Evolutionary conservation across 352 stramenopile species (phyloP).

Genomic region (Pythium vanterpoolii): DNA sequence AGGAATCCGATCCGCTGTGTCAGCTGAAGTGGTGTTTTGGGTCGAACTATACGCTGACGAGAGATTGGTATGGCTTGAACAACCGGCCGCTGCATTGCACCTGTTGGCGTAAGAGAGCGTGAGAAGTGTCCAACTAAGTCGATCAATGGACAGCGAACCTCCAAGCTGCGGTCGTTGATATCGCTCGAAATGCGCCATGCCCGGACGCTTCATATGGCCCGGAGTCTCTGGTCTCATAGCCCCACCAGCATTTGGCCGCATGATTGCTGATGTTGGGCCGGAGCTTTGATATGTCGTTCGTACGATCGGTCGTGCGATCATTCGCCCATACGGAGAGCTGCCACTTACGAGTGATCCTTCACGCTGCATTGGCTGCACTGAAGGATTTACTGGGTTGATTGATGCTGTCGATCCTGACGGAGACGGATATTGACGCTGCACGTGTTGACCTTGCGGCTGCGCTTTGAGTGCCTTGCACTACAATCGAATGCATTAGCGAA

Average conservation of each 20-base stretch:
- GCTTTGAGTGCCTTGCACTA: constrained; percentile 74
- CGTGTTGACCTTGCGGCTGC: constrained; percentile 28
- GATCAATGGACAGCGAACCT: constrained; percentile 4
- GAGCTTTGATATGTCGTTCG: constrained; percentile 15
- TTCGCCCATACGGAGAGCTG: constrained; percentile 45
- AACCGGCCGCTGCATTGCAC: constrained; percentile 24
- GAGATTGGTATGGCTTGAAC: constrained; percentile 39
- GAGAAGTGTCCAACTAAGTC: not conserved
- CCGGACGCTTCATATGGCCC: constrained; percentile 39
- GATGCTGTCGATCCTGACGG: constrained; percentile 48
- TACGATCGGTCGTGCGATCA: constrained; percentile 36
- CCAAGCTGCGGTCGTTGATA: constrained; percentile 64
- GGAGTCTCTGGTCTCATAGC: constrained; percentile 41
- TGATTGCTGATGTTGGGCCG: constrained; percentile 23
- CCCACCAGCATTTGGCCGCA: constrained; percentile 23
- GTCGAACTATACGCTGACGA: constrained; percentile 55
- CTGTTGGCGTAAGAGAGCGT: not conserved
- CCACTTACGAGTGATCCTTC: constrained; percentile 31
- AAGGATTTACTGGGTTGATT: constrained; percentile 20
- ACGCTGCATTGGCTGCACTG: constrained; percentile 14
- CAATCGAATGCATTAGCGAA: not conserved
- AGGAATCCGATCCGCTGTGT: constrained; percentile 60
- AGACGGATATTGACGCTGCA: constrained; percentile 50
- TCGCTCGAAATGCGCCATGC: constrained; percentile 54
- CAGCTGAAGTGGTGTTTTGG: constrained; percentile 67